Evolutionary conservation across 257 asterid genomes (phyloP), one percentile per base, ranked within the genome.

Genomic region (Nicotiana tomentosiformis): DNA sequence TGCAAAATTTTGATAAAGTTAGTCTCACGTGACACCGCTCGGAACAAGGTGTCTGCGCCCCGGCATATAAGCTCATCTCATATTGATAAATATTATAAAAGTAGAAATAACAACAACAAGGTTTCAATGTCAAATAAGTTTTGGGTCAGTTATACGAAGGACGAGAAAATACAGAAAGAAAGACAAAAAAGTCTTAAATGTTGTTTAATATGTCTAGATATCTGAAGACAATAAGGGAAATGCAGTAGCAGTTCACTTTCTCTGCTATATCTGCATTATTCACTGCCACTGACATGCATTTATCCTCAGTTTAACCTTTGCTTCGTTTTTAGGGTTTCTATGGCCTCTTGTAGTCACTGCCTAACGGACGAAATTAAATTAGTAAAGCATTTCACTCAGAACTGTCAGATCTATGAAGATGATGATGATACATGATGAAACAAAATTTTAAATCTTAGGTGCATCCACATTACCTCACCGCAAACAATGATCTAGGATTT

Each of bases 221-320:
- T 69, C 53, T 82, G 7, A 82, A 64, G 88, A 74, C 82, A 83
- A 43, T 74, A 56, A 64, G 64, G 84, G 80, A 29, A 30, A 51
- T 66, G 86, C 88, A 88, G 86, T 78, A 72, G 61, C 23, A 46
- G 79, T 46, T 82, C 76, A 69, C 86, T 88, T 81, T 82, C 77
- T 79, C 88, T 87, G 87, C 66, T 81, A 83, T 46, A 77, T 43
- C 84, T 83, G 88, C 85, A 87, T 89, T 85, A 87, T 89, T 87
- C 81, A 84, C 81, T 81, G 84, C 9, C 43, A 74, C 80, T 74
- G 26, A 61, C 67, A 26, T 7, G 68, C 15, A 84, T 60, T 51
- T 57, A 43, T 33, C 62, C 53, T 35, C 62, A 26, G 11, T 84
- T 66, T 80, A 17, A 29, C 66, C 81, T 51, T 85, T 78, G 33